Percentiles rank a stretch among this genome's conserved stretches.
These are phyloP conservation scores for Vitis riparia DNA, from an alignment of 164 flowering plant species.

Conservation along the genomic window DNA sequence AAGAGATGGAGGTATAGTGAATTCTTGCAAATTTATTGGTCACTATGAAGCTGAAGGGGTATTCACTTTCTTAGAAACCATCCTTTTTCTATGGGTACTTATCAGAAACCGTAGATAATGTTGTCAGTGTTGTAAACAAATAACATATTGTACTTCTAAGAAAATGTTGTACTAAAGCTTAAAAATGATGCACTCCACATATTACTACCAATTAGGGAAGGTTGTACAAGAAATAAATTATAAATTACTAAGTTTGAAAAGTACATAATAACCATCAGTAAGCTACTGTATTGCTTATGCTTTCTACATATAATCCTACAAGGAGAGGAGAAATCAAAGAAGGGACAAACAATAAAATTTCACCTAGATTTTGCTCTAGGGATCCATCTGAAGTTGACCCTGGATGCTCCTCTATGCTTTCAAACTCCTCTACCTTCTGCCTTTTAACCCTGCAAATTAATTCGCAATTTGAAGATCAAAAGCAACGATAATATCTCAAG, in stretches of 20 bases:
- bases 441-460: constrained; percentile 35
- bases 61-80: neutral
- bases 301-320: too few species aligned
- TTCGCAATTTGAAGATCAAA: neutral
- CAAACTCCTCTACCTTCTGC: constrained; percentile 31
- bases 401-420: constrained; percentile 13
- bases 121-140: too few species aligned
- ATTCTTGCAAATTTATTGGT: neutral
- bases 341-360: neutral
- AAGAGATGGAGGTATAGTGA: neutral
- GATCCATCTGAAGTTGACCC: constrained; percentile 23
- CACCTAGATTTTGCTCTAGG: constrained; percentile 11
- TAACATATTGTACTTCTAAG: too few species aligned
- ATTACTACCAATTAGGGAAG: too few species aligned
- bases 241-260: neutral
- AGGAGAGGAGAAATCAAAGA: too few species aligned
- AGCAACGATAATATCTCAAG: neutral
- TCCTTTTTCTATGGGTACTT: too few species aligned
- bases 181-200: too few species aligned
- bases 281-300: neutral
- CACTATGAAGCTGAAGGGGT: neutral
- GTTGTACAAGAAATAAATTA: neutral
- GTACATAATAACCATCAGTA: neutral
- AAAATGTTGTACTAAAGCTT: too few species aligned
- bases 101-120: too few species aligned